phyloP scores from a whole-genome alignment of 805 yeast species.

The Wickerhamiella azymoides region DNA sequence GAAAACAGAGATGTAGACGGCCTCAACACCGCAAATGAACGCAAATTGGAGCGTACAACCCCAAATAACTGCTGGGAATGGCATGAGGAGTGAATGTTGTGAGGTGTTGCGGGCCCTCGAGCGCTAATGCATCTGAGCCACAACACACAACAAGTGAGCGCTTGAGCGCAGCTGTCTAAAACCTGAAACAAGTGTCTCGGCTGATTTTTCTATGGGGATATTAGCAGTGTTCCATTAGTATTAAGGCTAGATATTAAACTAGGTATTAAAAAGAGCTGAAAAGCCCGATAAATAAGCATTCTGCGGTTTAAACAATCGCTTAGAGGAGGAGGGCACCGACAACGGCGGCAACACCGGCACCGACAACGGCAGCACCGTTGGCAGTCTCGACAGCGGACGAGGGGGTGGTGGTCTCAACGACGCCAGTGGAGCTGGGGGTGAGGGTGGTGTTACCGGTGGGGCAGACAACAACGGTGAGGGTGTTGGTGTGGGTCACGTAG shows the following conservation, averaged over 20 bases:
- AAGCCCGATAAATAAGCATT: not conserved
- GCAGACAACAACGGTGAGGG: slow-evolving; percentile 15
- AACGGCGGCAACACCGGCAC: slow-evolving; percentile 14
- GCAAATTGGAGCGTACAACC: slow-evolving; percentile 13
- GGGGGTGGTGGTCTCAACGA: slow-evolving; percentile 11
- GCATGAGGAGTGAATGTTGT: not conserved
- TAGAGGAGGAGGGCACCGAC: slow-evolving; percentile 13
- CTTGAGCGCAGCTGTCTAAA: too few relatives aligned
- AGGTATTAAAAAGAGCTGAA: not conserved
- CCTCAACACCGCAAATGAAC: slow-evolving; percentile 18
- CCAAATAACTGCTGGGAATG: slow-evolving; percentile 11
- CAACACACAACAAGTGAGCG: too few relatives aligned
- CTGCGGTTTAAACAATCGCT: not conserved
- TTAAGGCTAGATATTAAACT: not conserved
- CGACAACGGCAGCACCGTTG: slow-evolving; percentile 14
- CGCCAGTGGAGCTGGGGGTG: slow-evolving; percentile 8
- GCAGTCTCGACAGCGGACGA: slow-evolving; percentile 7
- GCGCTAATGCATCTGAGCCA: too few relatives aligned
- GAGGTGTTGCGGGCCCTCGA: not conserved
- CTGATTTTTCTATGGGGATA: not conserved
- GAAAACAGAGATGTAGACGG: slow-evolving; percentile 17
- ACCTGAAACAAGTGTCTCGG: not conserved
- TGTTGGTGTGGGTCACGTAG: slow-evolving; percentile 15
- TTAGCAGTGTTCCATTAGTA: not conserved
- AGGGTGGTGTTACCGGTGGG: slow-evolving; percentile 12